A percentile compares a stretch with the other conserved stretches of the same genome.
phyloP scores from a whole-genome alignment of 2,329 filamentous ascomycete species.

The Coniochaeta ligniaria region DNA sequence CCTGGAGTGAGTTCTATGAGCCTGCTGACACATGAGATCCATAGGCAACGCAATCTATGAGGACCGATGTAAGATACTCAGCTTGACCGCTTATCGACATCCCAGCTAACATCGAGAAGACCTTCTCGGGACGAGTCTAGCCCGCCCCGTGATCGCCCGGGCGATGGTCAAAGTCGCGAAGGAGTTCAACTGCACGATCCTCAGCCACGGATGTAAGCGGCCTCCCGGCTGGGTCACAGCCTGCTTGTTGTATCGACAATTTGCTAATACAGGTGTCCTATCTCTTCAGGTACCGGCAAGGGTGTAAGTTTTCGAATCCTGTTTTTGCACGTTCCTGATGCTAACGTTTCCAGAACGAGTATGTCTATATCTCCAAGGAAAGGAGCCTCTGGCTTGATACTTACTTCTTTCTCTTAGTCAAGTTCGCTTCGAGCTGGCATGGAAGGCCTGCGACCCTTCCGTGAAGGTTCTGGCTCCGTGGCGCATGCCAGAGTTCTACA shows the following conservation, averaged over 20 bases:
- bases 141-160: constrained; percentile 63
- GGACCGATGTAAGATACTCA: constrained; percentile 28
- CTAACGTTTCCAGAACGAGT: too few relatives aligned
- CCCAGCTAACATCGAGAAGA: constrained; percentile 4
- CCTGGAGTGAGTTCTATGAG: too few relatives aligned
- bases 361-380: too few relatives aligned
- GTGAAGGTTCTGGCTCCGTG: constrained; percentile 73
- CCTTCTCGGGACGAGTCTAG: constrained; percentile 50
- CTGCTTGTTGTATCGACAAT: background rate
- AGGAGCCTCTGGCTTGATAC: too few relatives aligned
- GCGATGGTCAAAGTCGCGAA: constrained; percentile 57
- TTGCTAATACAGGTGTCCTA: too few relatives aligned
- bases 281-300: constrained; percentile 44
- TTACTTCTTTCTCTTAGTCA: constrained; percentile 32
- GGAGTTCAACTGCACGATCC: constrained; percentile 48
- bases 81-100: constrained; percentile 4
- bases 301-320: too few relatives aligned
- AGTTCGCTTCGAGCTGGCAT: constrained; percentile 53
- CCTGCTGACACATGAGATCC: too few relatives aligned
- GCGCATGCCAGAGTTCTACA: constrained; percentile 62
- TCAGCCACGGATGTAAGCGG: constrained; percentile 41
- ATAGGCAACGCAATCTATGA: constrained; percentile 56
- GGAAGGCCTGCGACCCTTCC: constrained; percentile 20
- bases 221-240: background rate
- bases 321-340: too few relatives aligned